Conservation (phyloP, 345 rosid species). For the Populus tremula region DNA sequence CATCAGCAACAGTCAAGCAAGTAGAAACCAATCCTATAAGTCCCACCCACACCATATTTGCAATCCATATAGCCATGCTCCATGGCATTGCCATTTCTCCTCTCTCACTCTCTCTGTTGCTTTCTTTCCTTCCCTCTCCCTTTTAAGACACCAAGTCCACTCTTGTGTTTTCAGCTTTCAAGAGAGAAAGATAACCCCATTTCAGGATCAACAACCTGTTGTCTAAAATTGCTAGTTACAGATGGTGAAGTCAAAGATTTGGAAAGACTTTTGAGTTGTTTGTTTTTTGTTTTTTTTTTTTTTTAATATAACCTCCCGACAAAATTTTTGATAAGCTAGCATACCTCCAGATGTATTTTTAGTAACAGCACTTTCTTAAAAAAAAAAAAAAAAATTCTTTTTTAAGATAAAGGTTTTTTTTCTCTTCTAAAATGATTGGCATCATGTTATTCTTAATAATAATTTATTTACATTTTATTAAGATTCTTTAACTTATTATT, state of each 20-base stretch:
- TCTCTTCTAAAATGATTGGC: too few relatives aligned
- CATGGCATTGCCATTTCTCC: conserved; percentile 59
- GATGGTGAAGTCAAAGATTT: neutral
- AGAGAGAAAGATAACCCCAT: neutral
- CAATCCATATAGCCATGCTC: conserved; percentile 57
- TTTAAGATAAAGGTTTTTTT: too few relatives aligned
- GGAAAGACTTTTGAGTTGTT: neutral
- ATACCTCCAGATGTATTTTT: too few relatives aligned
- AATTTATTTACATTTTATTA: too few relatives aligned
- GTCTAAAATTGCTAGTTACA: neutral
- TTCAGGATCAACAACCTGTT: neutral
- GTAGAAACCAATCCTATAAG: conserved; percentile 75
- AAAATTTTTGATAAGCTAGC: too few relatives aligned
- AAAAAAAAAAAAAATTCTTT: too few relatives aligned
- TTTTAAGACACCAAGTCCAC: neutral
- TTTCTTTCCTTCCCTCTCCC: neutral
- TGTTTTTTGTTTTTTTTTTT: neutral
- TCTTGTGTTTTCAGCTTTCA: neutral
- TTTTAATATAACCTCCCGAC: too few relatives aligned
- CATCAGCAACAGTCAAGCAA: conserved; percentile 82
- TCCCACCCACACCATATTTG: conserved; percentile 62
- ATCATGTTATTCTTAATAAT: too few relatives aligned
- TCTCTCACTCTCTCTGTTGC: neutral
- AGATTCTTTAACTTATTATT: too few relatives aligned
- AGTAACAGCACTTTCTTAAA: too few relatives aligned